Base-by-base conservation (phyloP, 2,329 filamentous ascomycete species). In the Aureobasidium pullulans region DNA sequence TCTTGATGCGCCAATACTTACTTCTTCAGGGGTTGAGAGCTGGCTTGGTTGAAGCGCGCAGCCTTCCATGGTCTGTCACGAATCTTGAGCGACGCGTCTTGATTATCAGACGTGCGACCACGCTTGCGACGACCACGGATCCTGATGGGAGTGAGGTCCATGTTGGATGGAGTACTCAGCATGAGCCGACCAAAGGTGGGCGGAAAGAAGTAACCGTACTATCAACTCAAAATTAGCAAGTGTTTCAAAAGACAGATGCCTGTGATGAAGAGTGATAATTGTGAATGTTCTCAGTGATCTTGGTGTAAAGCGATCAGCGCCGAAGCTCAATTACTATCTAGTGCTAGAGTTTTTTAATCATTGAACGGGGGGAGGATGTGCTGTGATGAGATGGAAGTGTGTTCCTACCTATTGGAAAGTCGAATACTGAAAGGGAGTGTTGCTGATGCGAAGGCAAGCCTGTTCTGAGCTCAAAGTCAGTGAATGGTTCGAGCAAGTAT, bases 271-370 rank as follows among this genome's bases (percentile, higher is more conserved):
- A 47, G 52, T 28, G 39, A 15, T 31, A n/a, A 9, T 23, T 28
- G 23, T 54, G 28, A 42, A 43, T 31, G 44, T 62, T 65, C 68
- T 72, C 71, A 72, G 70, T 70, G 71, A 72, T 72, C 71, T 72
- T 72, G 71, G 71, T 72, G 69, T 70, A 69, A 69, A 64, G 66
- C 62, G 66, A 69, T 70, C 70, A 71, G 66, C 65, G 68, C 64
- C 65, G 57, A 61, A 67, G 64, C 67, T 72, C 70, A 71, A 68
- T 69, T 72, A 72, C 69, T 70, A 70, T 87, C 84, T 87, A 86
- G 80, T 79, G 79, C 75, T 68, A 57, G 52, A 70, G 69, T 69
- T 79, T 44, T 85, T 71, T 87, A 85, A 86, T 87, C 84, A 84
- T 84, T 69, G 83, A 80, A 37, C 39, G 58, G 28, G 53, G 31